Evolutionary conservation across 2,329 filamentous ascomycete species (phyloP), one percentile per base, ranked within the genome.

Genomic region (Sporothrix pseudoabietina): DNA sequence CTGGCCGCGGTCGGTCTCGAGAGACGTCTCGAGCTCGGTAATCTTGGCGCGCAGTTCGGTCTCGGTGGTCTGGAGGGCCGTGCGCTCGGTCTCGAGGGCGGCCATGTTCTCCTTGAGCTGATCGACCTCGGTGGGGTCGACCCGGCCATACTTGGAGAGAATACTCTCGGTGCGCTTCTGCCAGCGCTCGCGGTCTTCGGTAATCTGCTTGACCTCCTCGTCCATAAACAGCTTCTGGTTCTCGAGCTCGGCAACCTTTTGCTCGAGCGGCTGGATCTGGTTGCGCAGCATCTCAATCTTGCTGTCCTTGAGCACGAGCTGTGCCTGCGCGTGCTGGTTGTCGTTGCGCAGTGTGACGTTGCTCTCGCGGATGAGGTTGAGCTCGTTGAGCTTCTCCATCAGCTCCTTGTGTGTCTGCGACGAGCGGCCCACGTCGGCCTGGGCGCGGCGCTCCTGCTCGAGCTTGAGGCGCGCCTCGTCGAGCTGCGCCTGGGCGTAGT

Each of bases 111-210:
- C 89, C 83, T 96, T 97, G 73, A 99, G 87, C 74, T 92, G 90
- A 78, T 98, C 95, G 80, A 98, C 88, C 79, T 98, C 95, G 3
- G 93, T 93, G 59, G 96, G 95, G 79, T 99, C 96, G 71, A 97
- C 93, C 72, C 95, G 93, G 77, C 97, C 94, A 79, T 98, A 98
- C 80, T 97, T 98, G 77, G 94, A 94, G 69, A 99, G 88, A 75
- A 99, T 98, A 77, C 97, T 93, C 80, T 98, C 94, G 1, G 94
- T 97, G 32, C 96, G 91, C 85, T 98, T 95, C 82, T 97, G 94
- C 93, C 95, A 98, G 73, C 93, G 89, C 80, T 98, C 95, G 19
- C 96, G 91, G 79, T 98, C 95, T 78, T 96, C 92, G 77, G 97
- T 92, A 10, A 98, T 87, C 76, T 98, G 88, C 78, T 92, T 93